phyloP scores from a whole-genome alignment of 345 rosid genomes.

The Citrus australasica region DNA sequence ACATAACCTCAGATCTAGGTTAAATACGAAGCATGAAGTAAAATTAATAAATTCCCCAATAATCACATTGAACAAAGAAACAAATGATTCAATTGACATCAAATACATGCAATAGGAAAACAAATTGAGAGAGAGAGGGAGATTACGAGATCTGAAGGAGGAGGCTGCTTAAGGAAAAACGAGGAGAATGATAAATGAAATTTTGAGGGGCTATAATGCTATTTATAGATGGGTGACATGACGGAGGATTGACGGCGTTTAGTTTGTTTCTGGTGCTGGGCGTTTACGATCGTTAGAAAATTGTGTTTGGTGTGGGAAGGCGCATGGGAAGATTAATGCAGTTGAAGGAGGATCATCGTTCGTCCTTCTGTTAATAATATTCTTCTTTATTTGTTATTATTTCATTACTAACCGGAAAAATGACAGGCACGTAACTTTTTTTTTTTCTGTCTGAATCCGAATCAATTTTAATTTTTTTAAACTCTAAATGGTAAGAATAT shows the following conservation, averaged over 20 bases:
- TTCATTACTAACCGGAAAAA: too few relatives aligned
- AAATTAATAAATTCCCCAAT: not conserved
- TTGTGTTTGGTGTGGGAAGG: not conserved
- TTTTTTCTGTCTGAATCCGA: too few relatives aligned
- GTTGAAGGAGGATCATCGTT: not conserved
- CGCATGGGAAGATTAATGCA: too few relatives aligned
- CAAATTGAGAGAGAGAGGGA: not conserved
- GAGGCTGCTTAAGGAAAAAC: not conserved
- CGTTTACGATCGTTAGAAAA: not conserved
- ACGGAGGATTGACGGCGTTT: slow-evolving; percentile 2
- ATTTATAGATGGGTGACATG: not conserved
- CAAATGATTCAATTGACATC: not conserved
- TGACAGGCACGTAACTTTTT: too few relatives aligned
- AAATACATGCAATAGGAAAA: not conserved
- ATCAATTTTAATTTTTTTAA: too few relatives aligned
- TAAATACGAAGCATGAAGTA: not conserved
- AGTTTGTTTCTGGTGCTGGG: not conserved
- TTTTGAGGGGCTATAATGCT: not conserved
- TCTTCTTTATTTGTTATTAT: too few relatives aligned
- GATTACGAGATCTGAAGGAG: slow-evolving; percentile 16
- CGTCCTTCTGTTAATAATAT: too few relatives aligned
- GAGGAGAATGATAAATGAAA: not conserved
- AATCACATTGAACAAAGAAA: not conserved
- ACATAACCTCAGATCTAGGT: slow-evolving; percentile 15
- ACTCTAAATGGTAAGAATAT: too few relatives aligned